Conservation (phyloP, 192 early-diverging fungal species). For the Bifiguratus adelaidae region DNA sequence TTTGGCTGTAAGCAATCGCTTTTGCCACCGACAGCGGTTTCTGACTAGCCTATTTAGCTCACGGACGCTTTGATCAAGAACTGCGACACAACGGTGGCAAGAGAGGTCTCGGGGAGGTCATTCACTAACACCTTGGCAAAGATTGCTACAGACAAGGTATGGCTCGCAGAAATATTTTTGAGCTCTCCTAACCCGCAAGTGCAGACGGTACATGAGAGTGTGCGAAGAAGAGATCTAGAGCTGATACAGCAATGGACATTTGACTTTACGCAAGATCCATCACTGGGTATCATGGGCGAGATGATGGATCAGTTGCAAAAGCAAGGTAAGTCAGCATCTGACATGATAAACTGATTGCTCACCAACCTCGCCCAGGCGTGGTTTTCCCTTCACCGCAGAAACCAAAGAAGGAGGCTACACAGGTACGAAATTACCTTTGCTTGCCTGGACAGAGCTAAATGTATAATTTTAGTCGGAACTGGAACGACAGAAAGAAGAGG, state of each 20-base stretch:
- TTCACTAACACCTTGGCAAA: constrained; percentile 74
- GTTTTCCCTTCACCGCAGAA: constrained; percentile 63
- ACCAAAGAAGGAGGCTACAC: constrained; percentile 61
- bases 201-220: constrained; percentile 63
- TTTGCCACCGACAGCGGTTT: background rate
- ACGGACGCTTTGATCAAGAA: constrained; percentile 88
- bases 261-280: constrained; percentile 69
- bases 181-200: background rate
- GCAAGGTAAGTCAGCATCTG: constrained; percentile 21
- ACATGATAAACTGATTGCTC: background rate
- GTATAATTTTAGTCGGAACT: constrained; percentile 33
- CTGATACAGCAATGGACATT: constrained; percentile 88
- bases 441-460: background rate
- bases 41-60: constrained; percentile 26
- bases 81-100: constrained; percentile 66
- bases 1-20: constrained; percentile 35
- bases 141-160: constrained; percentile 59
- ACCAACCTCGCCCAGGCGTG: background rate
- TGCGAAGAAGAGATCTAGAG: constrained; percentile 72
- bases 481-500: constrained; percentile 90
- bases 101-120: constrained; percentile 77
- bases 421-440: constrained; percentile 18
- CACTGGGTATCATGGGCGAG: constrained; percentile 72
- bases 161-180: background rate
- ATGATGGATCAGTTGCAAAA: constrained; percentile 47